phyloP scores from a whole-genome alignment of 1,139 yeast genomes.

The Scheffersomyces titani region DNA sequence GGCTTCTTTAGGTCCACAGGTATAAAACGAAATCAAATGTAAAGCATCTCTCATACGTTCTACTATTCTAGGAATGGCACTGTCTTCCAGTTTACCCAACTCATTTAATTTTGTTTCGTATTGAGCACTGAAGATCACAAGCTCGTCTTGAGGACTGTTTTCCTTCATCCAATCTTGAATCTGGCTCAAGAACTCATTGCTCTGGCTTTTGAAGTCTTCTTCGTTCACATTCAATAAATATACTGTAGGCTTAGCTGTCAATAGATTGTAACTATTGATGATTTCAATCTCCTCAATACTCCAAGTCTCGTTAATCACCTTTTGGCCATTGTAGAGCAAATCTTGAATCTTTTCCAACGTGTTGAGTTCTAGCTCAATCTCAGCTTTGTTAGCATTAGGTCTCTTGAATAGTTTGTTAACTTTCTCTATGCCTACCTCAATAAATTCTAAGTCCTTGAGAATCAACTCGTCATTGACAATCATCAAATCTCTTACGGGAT shows the following conservation, averaged over 20 bases:
- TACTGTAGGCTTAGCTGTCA: constrained; percentile 73
- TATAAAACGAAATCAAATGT: constrained; percentile 79
- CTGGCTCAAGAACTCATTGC: constrained; percentile 44
- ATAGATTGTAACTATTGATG: constrained; percentile 57
- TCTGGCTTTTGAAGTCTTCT: constrained; percentile 48
- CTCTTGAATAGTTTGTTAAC: constrained; percentile 43
- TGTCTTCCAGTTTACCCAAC: constrained; percentile 15
- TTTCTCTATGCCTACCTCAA: constrained; percentile 56
- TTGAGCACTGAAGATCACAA: constrained; percentile 61
- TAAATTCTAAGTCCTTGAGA: constrained; percentile 69
- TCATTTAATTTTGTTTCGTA: constrained; percentile 49
- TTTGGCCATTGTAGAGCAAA: constrained; percentile 58
- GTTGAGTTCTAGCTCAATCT: constrained; percentile 42
- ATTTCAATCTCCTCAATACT: constrained; percentile 54
- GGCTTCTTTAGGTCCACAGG: constrained; percentile 89
- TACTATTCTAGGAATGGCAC: constrained; percentile 51
- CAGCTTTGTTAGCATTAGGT: constrained; percentile 29
- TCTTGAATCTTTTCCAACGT: constrained; percentile 53
- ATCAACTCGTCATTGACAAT: constrained; percentile 73
- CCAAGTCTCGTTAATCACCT: constrained; percentile 48
- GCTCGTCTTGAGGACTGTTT: constrained; percentile 55
- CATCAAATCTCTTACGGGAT: constrained; percentile 67
- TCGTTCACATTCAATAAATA: constrained; percentile 60
- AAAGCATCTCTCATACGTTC: constrained; percentile 67
- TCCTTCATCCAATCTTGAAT: constrained; percentile 56